Evolutionary conservation across 805 yeast species (phyloP).

Genomic region (Metschnikowia kofuensis): DNA sequence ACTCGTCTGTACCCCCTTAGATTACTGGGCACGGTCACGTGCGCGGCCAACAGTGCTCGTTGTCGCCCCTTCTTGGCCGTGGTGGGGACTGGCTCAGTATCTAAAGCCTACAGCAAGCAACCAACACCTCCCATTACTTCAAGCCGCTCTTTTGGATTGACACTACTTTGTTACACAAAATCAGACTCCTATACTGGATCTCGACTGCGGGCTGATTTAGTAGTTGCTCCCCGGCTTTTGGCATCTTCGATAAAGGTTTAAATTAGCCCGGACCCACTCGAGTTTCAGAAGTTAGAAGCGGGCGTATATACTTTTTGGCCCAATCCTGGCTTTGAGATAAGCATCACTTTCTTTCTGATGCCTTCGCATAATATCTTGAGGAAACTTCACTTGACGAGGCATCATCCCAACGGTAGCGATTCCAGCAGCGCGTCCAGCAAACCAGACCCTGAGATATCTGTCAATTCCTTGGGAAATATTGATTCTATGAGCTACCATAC

Average conservation of each 20-base stretch:
- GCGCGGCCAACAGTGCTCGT: background rate
- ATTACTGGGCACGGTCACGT: constrained; percentile 1
- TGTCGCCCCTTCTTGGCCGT: background rate
- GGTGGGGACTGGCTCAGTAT: background rate
- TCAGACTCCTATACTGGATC: too few relatives aligned
- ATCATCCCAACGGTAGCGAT: constrained; percentile 7
- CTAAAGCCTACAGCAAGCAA: too few relatives aligned
- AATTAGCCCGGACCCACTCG: too few relatives aligned
- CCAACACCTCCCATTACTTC: too few relatives aligned
- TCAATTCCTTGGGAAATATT: constrained; percentile 12
- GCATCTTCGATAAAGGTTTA: too few relatives aligned
- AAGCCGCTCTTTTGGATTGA: too few relatives aligned
- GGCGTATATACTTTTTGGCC: too few relatives aligned
- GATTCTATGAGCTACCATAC: constrained; percentile 15
- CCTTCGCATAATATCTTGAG: constrained; percentile 16
- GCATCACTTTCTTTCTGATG: constrained; percentile 2
- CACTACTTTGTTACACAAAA: too few relatives aligned
- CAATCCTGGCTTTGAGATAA: too few relatives aligned
- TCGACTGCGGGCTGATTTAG: too few relatives aligned
- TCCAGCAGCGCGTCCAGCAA: constrained; percentile 2
- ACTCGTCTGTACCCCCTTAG: background rate
- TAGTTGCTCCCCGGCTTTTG: too few relatives aligned
- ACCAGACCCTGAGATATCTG: constrained; percentile 8
- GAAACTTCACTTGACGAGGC: constrained; percentile 18
- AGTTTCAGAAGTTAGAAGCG: too few relatives aligned